phyloP scores from a whole-genome alignment of 2,329 filamentous ascomycete genomes.

The Exophiala dermatitidis region DNA sequence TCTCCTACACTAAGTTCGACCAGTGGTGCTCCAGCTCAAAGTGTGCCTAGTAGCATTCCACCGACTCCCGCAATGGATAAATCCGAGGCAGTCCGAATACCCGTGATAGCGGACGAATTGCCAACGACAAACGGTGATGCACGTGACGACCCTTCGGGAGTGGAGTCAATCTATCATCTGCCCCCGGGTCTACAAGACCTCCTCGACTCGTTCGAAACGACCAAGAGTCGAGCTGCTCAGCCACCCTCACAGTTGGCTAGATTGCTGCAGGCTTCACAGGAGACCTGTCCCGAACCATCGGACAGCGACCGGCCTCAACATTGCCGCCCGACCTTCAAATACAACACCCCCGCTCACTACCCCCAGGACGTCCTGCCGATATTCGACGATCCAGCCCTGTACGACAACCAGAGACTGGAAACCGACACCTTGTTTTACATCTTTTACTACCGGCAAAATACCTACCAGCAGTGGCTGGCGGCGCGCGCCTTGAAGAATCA shows the following conservation, averaged over 20 bases:
- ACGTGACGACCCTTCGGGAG: constrained; percentile 44
- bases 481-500: constrained; percentile 97
- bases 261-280: constrained; percentile 68
- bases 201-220: constrained; percentile 80
- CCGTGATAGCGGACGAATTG: constrained; percentile 35
- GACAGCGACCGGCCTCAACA: constrained; percentile 77
- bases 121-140: constrained; percentile 46
- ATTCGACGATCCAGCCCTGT: constrained; percentile 84
- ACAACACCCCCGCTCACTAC: constrained; percentile 73
- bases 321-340: constrained; percentile 76
- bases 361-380: constrained; percentile 87
- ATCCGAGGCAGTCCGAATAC: constrained; percentile 33
- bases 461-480: constrained; percentile 89
- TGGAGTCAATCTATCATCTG: constrained; percentile 87
- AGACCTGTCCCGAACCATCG: constrained; percentile 62
- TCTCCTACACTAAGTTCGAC: constrained; percentile 46
- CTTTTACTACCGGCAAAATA: constrained; percentile 97
- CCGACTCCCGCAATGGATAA: constrained; percentile 44
- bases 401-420: constrained; percentile 68
- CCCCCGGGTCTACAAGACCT: constrained; percentile 83
- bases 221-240: constrained; percentile 60
- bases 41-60: constrained; percentile 37
- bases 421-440: constrained; percentile 96
- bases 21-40: constrained; percentile 37
- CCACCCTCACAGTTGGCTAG: constrained; percentile 61